phyloP scores from a whole-genome alignment of 345 rosid genomes.

The Dovyalis caffra region DNA sequence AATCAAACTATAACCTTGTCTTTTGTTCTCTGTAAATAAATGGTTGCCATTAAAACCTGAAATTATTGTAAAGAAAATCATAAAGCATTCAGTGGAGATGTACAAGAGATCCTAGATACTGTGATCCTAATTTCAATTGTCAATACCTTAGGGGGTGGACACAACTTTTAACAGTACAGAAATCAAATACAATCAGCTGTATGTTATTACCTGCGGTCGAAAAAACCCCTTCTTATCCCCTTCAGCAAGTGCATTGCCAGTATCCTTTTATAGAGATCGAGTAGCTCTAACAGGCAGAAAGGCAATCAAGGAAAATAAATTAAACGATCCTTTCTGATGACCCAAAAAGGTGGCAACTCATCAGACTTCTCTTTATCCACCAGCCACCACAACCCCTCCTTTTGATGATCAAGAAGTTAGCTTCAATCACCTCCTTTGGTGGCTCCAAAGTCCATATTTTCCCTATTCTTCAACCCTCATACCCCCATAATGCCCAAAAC shows the following conservation, averaged over 20 bases:
- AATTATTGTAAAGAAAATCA: not conserved
- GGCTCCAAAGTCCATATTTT: constrained; percentile 60
- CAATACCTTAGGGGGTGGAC: not conserved
- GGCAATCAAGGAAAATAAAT: constrained; percentile 76
- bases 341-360: constrained; percentile 90
- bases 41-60: constrained; percentile 73
- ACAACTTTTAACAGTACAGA: not conserved
- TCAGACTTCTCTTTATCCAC: constrained; percentile 56
- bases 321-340: constrained; percentile 80
- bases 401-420: constrained; percentile 69
- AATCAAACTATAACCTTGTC: constrained; percentile 62
- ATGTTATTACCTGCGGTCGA: constrained; percentile 59
- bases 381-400: constrained; percentile 83
- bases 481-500: constrained; percentile 58
- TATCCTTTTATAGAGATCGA: constrained; percentile 71
- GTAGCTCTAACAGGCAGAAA: constrained; percentile 80
- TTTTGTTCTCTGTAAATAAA: constrained; percentile 84
- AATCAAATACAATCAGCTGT: not conserved
- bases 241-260: constrained; percentile 66
- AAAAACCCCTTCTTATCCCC: constrained; percentile 57
- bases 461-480: constrained; percentile 59
- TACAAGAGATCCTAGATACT: no score
- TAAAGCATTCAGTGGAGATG: no score
- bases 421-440: constrained; percentile 56
- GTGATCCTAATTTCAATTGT: no score